Percentiles rank a stretch among this genome's conserved stretches.
Evolutionary conservation across 208 protist genomes (phyloP).

Genomic region (Leishmania mexicana): DNA sequence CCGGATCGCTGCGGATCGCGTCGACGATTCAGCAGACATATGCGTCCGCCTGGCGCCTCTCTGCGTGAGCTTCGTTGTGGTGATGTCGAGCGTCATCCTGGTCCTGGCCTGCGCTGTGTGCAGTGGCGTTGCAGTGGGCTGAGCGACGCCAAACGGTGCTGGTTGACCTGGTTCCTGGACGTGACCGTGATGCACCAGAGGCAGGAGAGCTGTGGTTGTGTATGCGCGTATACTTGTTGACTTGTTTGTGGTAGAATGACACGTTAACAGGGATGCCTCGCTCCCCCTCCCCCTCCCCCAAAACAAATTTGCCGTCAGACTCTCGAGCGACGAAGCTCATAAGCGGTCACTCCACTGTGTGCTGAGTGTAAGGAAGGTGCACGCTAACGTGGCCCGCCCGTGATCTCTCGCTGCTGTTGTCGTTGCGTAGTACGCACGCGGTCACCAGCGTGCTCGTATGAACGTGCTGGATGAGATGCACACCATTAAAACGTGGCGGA

Average conservation of each 20-base stretch:
- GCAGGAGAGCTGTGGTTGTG: not conserved
- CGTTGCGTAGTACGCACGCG: not conserved
- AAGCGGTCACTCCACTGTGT: not conserved
- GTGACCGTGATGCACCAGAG: not conserved
- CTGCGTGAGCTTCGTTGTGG: not conserved
- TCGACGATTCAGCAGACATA: not conserved
- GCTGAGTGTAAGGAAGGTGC: not conserved
- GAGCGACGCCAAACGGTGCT: not conserved
- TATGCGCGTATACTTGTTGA: not conserved
- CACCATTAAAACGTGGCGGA: not conserved
- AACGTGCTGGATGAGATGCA: not conserved
- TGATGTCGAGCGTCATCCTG: not conserved
- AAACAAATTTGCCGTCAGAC: not conserved
- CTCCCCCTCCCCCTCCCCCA: not conserved
- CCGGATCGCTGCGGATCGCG: not conserved
- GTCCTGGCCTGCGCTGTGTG: not conserved
- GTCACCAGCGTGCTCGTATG: not conserved
- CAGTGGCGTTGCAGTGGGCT: not conserved
- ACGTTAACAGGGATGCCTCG: not conserved
- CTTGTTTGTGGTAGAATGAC: not conserved
- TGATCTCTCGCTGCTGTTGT: not conserved
- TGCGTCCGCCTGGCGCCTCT: not conserved
- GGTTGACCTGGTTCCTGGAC: not conserved
- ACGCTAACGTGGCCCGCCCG: not conserved
- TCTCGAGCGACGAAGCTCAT: not conserved